These are phyloP conservation scores for Takakia lepidozioides DNA, from an alignment of 225 moss, liverwort and hornwort species.

Conservation along the genomic window DNA sequence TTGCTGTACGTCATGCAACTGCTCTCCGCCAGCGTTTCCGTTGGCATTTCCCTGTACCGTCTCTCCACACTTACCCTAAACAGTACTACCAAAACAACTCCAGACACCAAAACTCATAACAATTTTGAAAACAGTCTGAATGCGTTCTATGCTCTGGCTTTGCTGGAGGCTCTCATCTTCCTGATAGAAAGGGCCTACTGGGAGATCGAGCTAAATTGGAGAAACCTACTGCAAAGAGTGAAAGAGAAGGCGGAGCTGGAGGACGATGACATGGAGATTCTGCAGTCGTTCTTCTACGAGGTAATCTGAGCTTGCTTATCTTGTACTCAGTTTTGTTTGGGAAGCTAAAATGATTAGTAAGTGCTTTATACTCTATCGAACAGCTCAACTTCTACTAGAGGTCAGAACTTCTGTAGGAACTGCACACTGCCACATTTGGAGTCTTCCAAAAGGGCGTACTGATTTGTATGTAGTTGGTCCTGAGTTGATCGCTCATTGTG, in stretches of 20 bases:
- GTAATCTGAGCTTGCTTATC: no score
- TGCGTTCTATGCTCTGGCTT: slow-evolving; percentile 52
- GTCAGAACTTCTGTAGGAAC: no score
- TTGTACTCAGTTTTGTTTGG: no score
- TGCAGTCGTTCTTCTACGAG: slow-evolving; percentile 60
- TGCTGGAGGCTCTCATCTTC: slow-evolving; percentile 55
- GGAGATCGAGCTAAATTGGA: slow-evolving; percentile 31
- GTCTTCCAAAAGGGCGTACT: no score
- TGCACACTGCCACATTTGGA: no score
- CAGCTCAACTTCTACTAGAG: no score
- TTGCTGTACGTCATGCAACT: slow-evolving; percentile 19
- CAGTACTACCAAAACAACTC: neutral
- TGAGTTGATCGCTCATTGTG: no score
- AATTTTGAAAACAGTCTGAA: slow-evolving; percentile 15
- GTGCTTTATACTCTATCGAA: no score
- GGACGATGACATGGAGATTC: slow-evolving; percentile 21
- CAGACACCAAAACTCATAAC: neutral
- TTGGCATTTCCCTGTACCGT: slow-evolving; percentile 29
- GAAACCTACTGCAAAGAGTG: slow-evolving; percentile 27
- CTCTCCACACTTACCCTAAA: neutral
- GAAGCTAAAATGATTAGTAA: no score
- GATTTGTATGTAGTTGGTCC: no score
- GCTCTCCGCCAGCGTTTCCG: slow-evolving; percentile 20
- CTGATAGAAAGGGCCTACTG: slow-evolving; percentile 53
- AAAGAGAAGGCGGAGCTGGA: slow-evolving; percentile 14